Evolutionary conservation across 2,329 filamentous ascomycete species (phyloP).

Genomic region (Metarhizium anisopliae): DNA sequence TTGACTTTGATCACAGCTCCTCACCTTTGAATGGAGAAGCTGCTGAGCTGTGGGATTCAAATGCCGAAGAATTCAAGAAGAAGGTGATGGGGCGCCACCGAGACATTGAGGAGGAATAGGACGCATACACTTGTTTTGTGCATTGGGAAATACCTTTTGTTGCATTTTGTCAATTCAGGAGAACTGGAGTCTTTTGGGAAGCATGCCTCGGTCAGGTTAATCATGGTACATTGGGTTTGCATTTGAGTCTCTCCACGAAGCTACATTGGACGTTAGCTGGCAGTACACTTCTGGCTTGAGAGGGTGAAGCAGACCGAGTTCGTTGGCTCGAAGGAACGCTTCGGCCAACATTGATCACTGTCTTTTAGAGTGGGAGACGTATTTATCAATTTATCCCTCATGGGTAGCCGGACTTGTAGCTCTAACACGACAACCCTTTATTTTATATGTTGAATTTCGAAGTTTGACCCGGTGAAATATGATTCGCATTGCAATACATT

Average conservation of each 20-base stretch:
- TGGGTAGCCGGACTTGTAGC: background rate
- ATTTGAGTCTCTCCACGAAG: constrained; percentile 15
- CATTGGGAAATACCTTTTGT: constrained; percentile 12
- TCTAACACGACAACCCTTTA: background rate
- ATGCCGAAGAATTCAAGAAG: constrained; percentile 78
- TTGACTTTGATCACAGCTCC: constrained; percentile 45
- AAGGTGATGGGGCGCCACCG: constrained; percentile 55
- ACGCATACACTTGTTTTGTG: background rate
- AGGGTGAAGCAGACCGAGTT: background rate
- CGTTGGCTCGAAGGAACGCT: background rate
- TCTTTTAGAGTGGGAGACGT: background rate
- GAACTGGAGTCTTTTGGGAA: constrained; percentile 33
- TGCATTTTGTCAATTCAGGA: constrained; percentile 19
- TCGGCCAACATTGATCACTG: background rate
- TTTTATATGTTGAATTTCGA: too few relatives aligned
- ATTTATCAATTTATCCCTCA: background rate
- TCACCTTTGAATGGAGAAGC: constrained; percentile 94
- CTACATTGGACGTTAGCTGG: constrained; percentile 2
- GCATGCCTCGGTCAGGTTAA: constrained; percentile 20
- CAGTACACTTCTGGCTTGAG: too few relatives aligned
- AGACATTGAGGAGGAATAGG: constrained; percentile 55
- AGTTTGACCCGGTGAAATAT: background rate
- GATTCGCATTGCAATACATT: background rate
- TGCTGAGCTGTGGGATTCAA: constrained; percentile 89
- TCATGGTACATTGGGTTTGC: constrained; percentile 21